These are phyloP conservation scores for Cladosporium halotolerans DNA, from an alignment of 2,329 filamentous ascomycete species.

Conservation along the genomic window DNA sequence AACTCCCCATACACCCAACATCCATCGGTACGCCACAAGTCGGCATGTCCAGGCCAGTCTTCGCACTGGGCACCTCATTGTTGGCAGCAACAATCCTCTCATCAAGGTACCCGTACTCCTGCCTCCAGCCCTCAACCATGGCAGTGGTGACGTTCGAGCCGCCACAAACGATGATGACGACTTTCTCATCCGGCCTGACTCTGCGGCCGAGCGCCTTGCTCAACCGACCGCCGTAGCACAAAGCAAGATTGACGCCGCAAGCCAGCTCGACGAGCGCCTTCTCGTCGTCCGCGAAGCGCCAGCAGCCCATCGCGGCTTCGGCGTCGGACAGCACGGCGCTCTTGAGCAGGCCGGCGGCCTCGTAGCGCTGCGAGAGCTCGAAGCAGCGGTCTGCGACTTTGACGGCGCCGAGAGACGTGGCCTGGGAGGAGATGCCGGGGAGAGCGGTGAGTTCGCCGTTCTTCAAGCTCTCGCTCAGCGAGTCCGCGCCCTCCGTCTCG, in stretches of 20 bases:
- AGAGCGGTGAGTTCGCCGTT: constrained; percentile 53
- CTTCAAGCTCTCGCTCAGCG: constrained; percentile 56
- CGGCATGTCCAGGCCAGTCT: constrained; percentile 8
- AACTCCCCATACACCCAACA: neutral
- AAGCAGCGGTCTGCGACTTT: constrained; percentile 64
- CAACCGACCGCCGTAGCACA: constrained; percentile 59
- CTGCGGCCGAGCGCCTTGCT: constrained; percentile 54
- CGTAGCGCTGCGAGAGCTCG: constrained; percentile 48
- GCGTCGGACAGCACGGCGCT: constrained; percentile 64
- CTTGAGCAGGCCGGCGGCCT: constrained; percentile 43
- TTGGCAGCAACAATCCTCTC: constrained; percentile 6
- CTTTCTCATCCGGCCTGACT: constrained; percentile 59
- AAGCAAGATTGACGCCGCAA: constrained; percentile 73
- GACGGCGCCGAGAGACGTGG: constrained; percentile 66
- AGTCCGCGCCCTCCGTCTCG: constrained; percentile 70
- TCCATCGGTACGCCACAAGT: neutral
- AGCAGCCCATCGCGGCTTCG: constrained; percentile 72
- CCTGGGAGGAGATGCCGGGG: constrained; percentile 66
- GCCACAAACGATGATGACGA: constrained; percentile 83
- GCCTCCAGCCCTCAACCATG: constrained; percentile 45
- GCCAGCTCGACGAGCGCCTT: constrained; percentile 74
- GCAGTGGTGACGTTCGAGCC: constrained; percentile 47
- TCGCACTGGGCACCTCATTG: constrained; percentile 15
- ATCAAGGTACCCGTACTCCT: constrained; percentile 31
- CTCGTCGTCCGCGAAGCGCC: constrained; percentile 74